Percentiles rank a stretch among this genome's conserved stretches.
phyloP scores from a whole-genome alignment of 805 yeast species.

The Metschnikowia reukaufii region DNA sequence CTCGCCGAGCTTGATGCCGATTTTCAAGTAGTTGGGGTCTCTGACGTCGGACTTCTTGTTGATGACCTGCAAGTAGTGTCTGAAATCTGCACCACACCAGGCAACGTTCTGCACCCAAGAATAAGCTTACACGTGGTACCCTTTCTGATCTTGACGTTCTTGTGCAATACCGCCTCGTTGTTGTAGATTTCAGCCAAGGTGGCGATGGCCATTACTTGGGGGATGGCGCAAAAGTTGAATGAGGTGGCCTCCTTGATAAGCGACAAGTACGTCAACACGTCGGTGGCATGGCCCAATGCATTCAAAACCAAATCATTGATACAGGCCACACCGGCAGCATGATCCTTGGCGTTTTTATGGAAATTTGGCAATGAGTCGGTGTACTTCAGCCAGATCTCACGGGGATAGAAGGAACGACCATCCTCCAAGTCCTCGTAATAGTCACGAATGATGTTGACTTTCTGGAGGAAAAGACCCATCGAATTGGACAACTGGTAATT shows the following conservation, averaged over 20 bases:
- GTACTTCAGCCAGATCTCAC: constrained; percentile 87
- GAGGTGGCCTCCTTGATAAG: constrained; percentile 76
- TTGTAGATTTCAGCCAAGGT: constrained; percentile 83
- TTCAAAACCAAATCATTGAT: constrained; percentile 77
- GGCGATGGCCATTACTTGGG: constrained; percentile 99
- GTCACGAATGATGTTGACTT: constrained; percentile 94
- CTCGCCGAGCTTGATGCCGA: constrained; percentile 84
- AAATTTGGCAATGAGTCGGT: constrained; percentile 64
- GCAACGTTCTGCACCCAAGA: constrained; percentile 67
- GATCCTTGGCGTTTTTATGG: constrained; percentile 40
- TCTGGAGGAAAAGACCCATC: constrained; percentile 95
- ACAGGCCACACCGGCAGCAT: constrained; percentile 68
- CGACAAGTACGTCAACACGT: constrained; percentile 72
- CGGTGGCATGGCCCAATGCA: constrained; percentile 74
- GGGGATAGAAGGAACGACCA: constrained; percentile 95
- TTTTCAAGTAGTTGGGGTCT: constrained; percentile 82
- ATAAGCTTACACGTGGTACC: constrained; percentile 82
- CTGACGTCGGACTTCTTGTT: constrained; percentile 75
- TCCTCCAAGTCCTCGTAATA: constrained; percentile 88
- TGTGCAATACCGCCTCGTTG: constrained; percentile 68
- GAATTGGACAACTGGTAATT: constrained; percentile 65
- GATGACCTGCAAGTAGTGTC: constrained; percentile 68
- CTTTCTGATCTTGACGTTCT: constrained; percentile 83
- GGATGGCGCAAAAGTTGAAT: constrained; percentile 93
- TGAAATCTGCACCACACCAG: constrained; percentile 78